Conservation (phyloP, 164 flowering plant species). For the Kalanchoe fedtschenkoi region DNA sequence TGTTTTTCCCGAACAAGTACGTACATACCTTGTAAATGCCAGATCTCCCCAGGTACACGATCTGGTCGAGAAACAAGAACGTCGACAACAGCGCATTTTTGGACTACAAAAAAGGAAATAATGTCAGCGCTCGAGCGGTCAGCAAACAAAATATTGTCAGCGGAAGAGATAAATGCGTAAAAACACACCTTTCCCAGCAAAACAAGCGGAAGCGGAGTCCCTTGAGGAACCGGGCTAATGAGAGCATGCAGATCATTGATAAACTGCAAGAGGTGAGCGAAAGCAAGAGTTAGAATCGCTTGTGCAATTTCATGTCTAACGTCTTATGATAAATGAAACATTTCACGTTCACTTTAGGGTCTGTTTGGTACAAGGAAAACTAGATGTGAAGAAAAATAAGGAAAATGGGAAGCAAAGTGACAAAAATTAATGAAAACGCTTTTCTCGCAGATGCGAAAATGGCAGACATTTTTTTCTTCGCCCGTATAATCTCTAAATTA, state of each 20-base stretch:
- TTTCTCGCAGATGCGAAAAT: too few relatives aligned
- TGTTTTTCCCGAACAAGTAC: too few relatives aligned
- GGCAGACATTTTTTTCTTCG: too few relatives aligned
- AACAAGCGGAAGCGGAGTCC: slow-evolving; percentile 89
- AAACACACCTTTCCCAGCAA: slow-evolving; percentile 79
- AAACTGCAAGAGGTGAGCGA: slow-evolving; percentile 48
- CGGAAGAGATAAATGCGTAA: not conserved
- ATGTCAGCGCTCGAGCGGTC: not conserved
- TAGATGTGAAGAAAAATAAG: too few relatives aligned
- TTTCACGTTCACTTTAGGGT: not conserved
- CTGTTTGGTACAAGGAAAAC: too few relatives aligned
- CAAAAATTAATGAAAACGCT: too few relatives aligned
- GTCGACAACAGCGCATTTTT: slow-evolving; percentile 91
- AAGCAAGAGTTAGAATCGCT: not conserved
- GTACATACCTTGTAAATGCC: slow-evolving; percentile 89
- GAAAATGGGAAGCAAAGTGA: too few relatives aligned
- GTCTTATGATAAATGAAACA: not conserved
- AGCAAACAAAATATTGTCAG: not conserved
- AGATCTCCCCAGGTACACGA: slow-evolving; percentile 90
- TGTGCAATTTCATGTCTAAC: not conserved
- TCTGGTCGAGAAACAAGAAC: slow-evolving; percentile 93
- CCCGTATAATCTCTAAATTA: too few relatives aligned
- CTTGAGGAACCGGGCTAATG: slow-evolving; percentile 76
- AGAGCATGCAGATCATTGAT: slow-evolving; percentile 91
- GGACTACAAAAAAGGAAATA: slow-evolving; percentile 44